Base-by-base conservation (phyloP, 2,329 filamentous ascomycete genomes). In the Botrytis squamosa region DNA sequence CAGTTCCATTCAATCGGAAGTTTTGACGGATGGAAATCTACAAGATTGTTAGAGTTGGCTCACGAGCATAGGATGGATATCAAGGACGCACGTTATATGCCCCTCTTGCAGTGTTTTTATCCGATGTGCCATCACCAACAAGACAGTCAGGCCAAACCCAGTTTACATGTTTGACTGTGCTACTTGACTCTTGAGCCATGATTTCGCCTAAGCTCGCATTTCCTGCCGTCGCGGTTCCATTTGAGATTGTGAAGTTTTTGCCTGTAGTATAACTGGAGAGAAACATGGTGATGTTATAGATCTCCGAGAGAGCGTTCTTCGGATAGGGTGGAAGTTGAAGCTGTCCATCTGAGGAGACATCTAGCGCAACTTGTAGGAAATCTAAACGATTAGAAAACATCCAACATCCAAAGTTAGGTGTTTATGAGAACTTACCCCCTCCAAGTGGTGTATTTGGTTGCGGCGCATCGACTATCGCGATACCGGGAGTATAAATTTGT, bases 61-160 rank as follows among this genome's bases (percentile, higher is more conserved):
- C n/a, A 49, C 52, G 9, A 69, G 55, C 12, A 36, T 38, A 44
- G 8, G 25, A 14, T 18, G 49, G 25, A 38, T 25, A 55, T 8
- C 62, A 33, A 38, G 72, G 59, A n/a, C 74, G 38, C 75, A 80
- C 79, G 78, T 93, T 93, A 80, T 93, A 93, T 29, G 84, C 82
- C 4, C 90, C 91, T 4, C 89, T 85, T 38, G 86, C 87, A 69
- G 86, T 88, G 73, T 83, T 83, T 0, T 82, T 80, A n/a, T 73
- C 72, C 12, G 57, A 71, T n/a, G 64, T 72, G 77, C 40, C 86
- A 68, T 90, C 83, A 29, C 91, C 91, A 4, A 89, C 88, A 0
- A 93, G 84, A 77, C 91, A 93, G 74, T 87, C 86, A 0, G 91
- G 91, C 91, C 91, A 93, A 33, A 87, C 84, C 89, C 91, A 93